phyloP scores from a whole-genome alignment of 192 early-diverging fungal species.

The Coemansia guatemalensis region DNA sequence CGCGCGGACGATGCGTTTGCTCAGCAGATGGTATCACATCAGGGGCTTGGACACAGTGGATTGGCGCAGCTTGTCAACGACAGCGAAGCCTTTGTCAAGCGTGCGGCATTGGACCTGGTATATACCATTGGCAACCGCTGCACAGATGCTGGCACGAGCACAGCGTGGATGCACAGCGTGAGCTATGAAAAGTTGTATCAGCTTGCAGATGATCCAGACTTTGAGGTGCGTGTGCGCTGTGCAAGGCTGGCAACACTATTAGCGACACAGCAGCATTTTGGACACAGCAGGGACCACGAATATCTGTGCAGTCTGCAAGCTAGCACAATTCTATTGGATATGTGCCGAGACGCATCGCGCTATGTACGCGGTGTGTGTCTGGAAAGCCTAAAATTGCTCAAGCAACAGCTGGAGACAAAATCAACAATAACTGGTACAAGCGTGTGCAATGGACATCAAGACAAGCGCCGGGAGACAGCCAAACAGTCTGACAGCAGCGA shows the following conservation, averaged over 20 bases:
- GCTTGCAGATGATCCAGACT: slow-evolving; percentile 38
- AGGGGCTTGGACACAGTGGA: neutral
- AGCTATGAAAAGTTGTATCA: slow-evolving; percentile 15
- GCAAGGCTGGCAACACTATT: slow-evolving; percentile 18
- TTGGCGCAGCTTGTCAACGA: slow-evolving; percentile 24
- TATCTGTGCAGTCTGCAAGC: slow-evolving; percentile 13
- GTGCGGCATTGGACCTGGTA: slow-evolving; percentile 36
- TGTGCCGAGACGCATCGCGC: slow-evolving; percentile 48
- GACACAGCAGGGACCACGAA: neutral
- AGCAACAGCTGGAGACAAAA: neutral
- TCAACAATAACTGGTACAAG: neutral
- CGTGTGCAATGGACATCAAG: neutral
- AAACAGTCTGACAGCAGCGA: neutral
- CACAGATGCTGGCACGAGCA: neutral
- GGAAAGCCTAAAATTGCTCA: slow-evolving; percentile 22
- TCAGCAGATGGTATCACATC: neutral
- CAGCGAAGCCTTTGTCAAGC: slow-evolving; percentile 48
- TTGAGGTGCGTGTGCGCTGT: slow-evolving; percentile 50
- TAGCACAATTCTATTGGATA: slow-evolving; percentile 32
- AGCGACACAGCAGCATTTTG: slow-evolving; percentile 9
- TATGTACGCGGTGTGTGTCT: slow-evolving; percentile 44
- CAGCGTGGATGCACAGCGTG: slow-evolving; percentile 25
- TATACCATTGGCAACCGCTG: slow-evolving; percentile 8
- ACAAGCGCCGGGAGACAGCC: neutral
- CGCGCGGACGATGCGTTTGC: neutral